Evolutionary conservation across 2,329 filamentous ascomycete genomes (phyloP).

Genomic region (Triangularia verruculosa): DNA sequence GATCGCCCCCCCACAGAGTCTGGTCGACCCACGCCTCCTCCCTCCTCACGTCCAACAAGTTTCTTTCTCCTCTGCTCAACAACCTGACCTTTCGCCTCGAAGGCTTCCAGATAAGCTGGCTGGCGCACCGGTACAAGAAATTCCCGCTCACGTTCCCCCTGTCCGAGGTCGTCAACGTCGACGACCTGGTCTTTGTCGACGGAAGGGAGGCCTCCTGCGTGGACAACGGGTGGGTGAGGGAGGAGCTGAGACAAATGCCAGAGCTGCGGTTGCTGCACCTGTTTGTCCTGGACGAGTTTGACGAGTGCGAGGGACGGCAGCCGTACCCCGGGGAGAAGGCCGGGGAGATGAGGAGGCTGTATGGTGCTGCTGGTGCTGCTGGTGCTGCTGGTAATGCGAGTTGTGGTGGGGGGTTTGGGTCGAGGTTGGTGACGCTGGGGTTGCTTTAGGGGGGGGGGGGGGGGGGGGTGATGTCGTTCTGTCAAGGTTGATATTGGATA

Average conservation of each 20-base stretch:
- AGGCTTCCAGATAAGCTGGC: background rate
- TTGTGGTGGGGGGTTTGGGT: background rate
- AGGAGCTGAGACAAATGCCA: background rate
- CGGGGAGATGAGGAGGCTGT: background rate
- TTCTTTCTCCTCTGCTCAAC: background rate
- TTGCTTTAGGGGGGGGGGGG: background rate
- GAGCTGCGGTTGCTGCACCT: background rate
- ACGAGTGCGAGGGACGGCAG: background rate
- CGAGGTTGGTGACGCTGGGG: background rate
- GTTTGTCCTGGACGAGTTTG: background rate
- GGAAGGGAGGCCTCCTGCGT: background rate
- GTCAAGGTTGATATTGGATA: background rate
- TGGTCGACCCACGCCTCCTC: background rate
- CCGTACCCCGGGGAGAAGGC: background rate
- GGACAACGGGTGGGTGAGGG: background rate
- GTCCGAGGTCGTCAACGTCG: background rate
- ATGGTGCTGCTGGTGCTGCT: too few relatives aligned
- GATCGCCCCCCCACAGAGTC: background rate
- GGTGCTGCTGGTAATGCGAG: too few relatives aligned
- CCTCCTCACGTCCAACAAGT: background rate
- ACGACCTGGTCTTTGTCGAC: background rate
- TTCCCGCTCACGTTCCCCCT: background rate
- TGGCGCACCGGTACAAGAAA: background rate
- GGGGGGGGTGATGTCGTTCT: background rate
- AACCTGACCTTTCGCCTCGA: background rate